A percentile compares a stretch with the other conserved stretches of the same genome.
These are phyloP conservation scores for Kodamaea laetipori DNA, from an alignment of 805 yeast genomes.

Conservation along the genomic window DNA sequence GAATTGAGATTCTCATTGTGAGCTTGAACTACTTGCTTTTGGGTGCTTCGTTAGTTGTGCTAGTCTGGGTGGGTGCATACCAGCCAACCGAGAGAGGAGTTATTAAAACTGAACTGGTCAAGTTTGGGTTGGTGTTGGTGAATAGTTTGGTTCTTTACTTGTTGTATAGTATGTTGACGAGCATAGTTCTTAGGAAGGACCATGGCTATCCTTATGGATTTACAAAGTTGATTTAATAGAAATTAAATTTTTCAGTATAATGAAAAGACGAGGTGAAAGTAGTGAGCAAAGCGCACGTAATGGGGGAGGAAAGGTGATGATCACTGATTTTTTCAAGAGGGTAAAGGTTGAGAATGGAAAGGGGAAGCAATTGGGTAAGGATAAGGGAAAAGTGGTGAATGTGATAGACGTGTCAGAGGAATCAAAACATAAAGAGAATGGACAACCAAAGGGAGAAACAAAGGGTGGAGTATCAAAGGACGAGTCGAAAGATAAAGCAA, in stretches of 20 bases:
- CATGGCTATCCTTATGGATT: constrained; percentile 48
- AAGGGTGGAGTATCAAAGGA: neutral
- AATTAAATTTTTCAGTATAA: constrained; percentile 1
- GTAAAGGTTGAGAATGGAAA: neutral
- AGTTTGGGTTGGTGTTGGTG: constrained; percentile 21
- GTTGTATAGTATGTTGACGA: constrained; percentile 47
- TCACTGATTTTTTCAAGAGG: constrained; percentile 24
- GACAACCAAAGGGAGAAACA: too few relatives aligned
- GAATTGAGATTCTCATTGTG: constrained; percentile 61
- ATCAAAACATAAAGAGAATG: too few relatives aligned
- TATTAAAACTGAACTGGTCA: constrained; percentile 22
- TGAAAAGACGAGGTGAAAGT: constrained; percentile 3
- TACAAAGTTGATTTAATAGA: constrained; percentile 30
- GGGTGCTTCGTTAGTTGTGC: constrained; percentile 39
- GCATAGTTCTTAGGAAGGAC: constrained; percentile 49
- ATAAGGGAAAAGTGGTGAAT: neutral
- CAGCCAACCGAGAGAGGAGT: constrained; percentile 21
- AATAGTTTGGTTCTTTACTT: constrained; percentile 30
- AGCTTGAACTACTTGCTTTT: constrained; percentile 52
- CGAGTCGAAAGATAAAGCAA: too few relatives aligned
- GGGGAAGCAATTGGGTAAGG: neutral
- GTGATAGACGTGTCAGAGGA: neutral
- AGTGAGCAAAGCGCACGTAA: neutral
- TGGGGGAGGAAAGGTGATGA: constrained; percentile 11
- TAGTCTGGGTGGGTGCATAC: constrained; percentile 43